A percentile compares a stretch with the other conserved stretches of the same genome.
phyloP scores from a whole-genome alignment of 768 basidiomycete species.

The Paxillus involutus region DNA sequence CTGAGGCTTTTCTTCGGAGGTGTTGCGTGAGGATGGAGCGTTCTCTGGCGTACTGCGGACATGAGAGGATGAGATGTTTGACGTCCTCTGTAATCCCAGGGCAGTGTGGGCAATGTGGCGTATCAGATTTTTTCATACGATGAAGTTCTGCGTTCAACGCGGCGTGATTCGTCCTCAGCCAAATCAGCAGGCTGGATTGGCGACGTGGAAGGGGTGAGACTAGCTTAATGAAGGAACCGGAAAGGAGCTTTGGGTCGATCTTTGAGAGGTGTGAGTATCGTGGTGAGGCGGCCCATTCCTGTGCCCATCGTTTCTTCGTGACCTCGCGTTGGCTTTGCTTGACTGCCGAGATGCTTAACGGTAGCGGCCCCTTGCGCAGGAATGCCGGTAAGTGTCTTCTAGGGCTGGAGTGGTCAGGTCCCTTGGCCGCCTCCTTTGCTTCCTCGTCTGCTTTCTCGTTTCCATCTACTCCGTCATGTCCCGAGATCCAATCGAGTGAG shows the following conservation, averaged over 20 bases:
- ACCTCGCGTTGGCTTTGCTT: neutral
- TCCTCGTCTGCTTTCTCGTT: constrained; percentile 22
- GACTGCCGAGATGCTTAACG: neutral
- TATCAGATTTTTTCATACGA: constrained; percentile 21
- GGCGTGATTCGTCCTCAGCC: constrained; percentile 32
- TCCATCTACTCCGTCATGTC: constrained; percentile 15
- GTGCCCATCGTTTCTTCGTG: neutral
- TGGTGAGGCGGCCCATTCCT: constrained; percentile 1
- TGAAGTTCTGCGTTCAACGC: constrained; percentile 33
- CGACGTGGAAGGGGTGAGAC: constrained; percentile 5
- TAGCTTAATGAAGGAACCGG: neutral
- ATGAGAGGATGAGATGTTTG: constrained; percentile 29
- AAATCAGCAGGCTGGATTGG: constrained; percentile 25
- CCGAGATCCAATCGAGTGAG: constrained; percentile 15
- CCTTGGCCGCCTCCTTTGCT: constrained; percentile 19
- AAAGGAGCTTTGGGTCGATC: neutral
- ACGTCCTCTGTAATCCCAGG: constrained; percentile 22
- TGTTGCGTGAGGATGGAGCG: too few species aligned
- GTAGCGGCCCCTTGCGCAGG: neutral
- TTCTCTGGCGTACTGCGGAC: constrained; percentile 17
- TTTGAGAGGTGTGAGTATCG: neutral
- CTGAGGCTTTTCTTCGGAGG: too few species aligned
- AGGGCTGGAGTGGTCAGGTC: neutral
- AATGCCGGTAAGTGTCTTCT: neutral
- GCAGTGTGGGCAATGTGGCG: constrained; percentile 29